phyloP scores from a whole-genome alignment of 768 basidiomycete genomes.

The Boletellus ananiceps region DNA sequence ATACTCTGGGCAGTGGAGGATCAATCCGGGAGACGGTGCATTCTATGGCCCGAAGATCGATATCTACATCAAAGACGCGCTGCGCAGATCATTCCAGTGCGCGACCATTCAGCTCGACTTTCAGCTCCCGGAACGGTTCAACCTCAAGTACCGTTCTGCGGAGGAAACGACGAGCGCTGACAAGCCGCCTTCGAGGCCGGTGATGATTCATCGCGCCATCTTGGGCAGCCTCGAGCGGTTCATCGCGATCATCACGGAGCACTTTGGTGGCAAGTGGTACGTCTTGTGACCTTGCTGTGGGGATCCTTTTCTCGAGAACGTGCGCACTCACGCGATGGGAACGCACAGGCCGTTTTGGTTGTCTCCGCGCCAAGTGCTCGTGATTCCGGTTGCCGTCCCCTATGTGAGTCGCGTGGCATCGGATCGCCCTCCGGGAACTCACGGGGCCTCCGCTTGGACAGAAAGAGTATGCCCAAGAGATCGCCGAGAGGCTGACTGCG shows the following conservation, averaged over 20 bases:
- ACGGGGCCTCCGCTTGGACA: conserved; percentile 26
- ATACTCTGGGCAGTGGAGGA: conserved; percentile 84
- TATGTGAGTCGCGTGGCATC: conserved; percentile 54
- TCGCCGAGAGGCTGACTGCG: conserved; percentile 60
- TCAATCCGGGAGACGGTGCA: conserved; percentile 95
- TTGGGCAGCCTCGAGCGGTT: conserved; percentile 92
- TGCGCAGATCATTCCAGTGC: conserved; percentile 93
- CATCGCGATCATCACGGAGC: conserved; percentile 95
- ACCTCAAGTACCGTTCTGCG: conserved; percentile 83
- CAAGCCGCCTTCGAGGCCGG: conserved; percentile 67
- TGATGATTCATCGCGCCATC: conserved; percentile 98
- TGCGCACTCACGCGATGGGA: background rate
- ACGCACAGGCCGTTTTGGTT: conserved; percentile 90
- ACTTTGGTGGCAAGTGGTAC: conserved; percentile 96
- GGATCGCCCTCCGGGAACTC: background rate
- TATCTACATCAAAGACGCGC: conserved; percentile 91
- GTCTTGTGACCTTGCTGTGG: conserved; percentile 15
- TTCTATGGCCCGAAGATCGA: conserved; percentile 99
- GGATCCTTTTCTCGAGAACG: too few relatives aligned
- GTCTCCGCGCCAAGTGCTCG: conserved; percentile 91
- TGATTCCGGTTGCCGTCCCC: conserved; percentile 88
- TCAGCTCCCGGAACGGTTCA: conserved; percentile 95
- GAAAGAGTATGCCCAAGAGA: conserved; percentile 88
- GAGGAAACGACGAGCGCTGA: conserved; percentile 52
- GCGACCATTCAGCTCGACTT: conserved; percentile 99